Evolutionary conservation across 73 alveolate genomes (phyloP), one percentile per base, ranked within the genome.

Genomic region (Paramecium pentaurelia): DNA sequence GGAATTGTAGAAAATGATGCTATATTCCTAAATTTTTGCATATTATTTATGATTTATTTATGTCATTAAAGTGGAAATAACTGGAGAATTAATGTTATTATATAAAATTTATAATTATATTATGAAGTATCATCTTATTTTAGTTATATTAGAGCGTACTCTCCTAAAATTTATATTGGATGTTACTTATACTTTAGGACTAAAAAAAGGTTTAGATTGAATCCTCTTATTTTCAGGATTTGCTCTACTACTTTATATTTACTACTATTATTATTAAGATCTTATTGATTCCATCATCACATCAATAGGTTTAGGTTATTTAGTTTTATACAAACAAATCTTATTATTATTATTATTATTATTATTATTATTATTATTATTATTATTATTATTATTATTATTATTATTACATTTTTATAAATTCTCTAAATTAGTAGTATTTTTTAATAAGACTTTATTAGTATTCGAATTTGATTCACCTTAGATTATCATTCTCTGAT

Each of bases 1-100:
- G 86, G 93, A 68, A 86, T 60, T 86, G 86, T 11, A 28, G 54
- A 60, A 60, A 58, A 86, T 25, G 54, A 54, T 28, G 70, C 80
- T 0, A 86, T 14, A 36, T 73, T 32, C n/a, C 58, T 36, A 73
- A 73, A 30, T 34, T 22, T 73, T 32, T 73, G 42, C 87, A 73
- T 73, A 34, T 73, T 73, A 73, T 30, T 73, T 37, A 37, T 14
- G 9, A 22, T 30, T 37, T 73, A 73, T 36, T n/a, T 73, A 11
- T 37, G 60, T 68, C 47, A 68, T 68, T 25, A 68, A 49, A 68
- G 16, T 68, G 0, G 14, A 32, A 1, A 68, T 68, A 68, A 68
- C 14, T 27, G 28, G 51, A 68, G 2, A 4, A 12, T 14, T 34
- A 25, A 18, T 34, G 4, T 4, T 7, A 32, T 34, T 22, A 22